These are phyloP conservation scores for Cutaneotrichosporon arboriforme DNA, from an alignment of 1,284 basidiomycete species.

Conservation along the genomic window DNA sequence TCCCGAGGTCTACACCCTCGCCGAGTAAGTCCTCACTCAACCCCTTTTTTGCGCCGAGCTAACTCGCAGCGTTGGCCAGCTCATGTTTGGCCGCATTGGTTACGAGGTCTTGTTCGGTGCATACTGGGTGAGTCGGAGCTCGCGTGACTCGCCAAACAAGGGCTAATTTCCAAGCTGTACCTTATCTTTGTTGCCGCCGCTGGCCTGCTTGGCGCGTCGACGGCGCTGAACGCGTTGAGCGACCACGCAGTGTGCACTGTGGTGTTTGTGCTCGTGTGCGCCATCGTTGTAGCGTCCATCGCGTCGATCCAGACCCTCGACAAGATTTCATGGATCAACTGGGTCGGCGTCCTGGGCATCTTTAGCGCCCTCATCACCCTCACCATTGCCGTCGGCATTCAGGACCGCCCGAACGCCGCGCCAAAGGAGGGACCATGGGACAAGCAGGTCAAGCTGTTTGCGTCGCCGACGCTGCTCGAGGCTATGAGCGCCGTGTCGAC, in stretches of 20 bases:
- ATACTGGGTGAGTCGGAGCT: slow-evolving; percentile 16
- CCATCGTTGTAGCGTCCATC: slow-evolving; percentile 26
- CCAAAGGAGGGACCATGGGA: slow-evolving; percentile 34
- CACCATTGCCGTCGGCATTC: slow-evolving; percentile 36
- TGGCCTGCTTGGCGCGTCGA: slow-evolving; percentile 25
- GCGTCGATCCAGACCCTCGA: slow-evolving; percentile 35
- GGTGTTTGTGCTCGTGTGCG: slow-evolving; percentile 30
- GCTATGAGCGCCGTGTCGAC: slow-evolving; percentile 32
- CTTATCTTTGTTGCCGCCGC: slow-evolving; percentile 24
- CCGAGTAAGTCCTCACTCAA: slow-evolving; percentile 1
- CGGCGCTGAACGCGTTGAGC: slow-evolving; percentile 32
- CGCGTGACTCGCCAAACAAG: background rate
- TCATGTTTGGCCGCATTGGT: slow-evolving; percentile 22
- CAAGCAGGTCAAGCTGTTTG: slow-evolving; percentile 21
- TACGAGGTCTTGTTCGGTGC: slow-evolving; percentile 25
- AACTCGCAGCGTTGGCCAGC: slow-evolving; percentile 12
- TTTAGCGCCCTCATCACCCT: slow-evolving; percentile 30
- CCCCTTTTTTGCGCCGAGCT: background rate
- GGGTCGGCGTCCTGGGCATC: slow-evolving; percentile 33
- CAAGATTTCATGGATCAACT: slow-evolving; percentile 34
- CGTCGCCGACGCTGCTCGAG: slow-evolving; percentile 24
- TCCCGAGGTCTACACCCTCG: slow-evolving; percentile 8
- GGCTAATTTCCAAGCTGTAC: slow-evolving; percentile 11
- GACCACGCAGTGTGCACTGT: slow-evolving; percentile 33
- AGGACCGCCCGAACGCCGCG: slow-evolving; percentile 38